Conservation (phyloP, 1,284 basidiomycete genomes). For the Peniophora sp. region DNA sequence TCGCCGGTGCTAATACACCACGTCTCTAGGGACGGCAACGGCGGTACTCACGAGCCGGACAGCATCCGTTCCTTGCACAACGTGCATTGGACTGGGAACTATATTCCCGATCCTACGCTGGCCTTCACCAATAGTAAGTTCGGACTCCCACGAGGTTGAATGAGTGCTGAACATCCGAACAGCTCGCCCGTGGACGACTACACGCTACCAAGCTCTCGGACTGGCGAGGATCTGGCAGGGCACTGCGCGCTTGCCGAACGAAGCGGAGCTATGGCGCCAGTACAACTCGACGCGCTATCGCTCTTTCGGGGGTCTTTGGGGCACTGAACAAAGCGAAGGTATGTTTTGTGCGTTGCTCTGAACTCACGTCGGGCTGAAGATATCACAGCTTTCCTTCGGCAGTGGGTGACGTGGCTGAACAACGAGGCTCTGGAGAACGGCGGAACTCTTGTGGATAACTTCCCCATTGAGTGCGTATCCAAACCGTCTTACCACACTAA, state of each 20-base stretch:
- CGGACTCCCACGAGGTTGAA: no score
- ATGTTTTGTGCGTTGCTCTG: neutral
- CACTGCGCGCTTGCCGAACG: neutral
- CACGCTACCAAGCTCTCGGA: neutral
- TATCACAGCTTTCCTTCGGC: slow-evolving; percentile 15
- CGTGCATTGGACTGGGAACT: neutral
- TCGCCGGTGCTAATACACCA: no score
- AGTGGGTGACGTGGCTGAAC: slow-evolving; percentile 22
- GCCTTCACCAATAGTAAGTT: neutral
- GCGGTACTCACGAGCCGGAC: neutral
- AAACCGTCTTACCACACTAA: neutral
- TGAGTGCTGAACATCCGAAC: neutral
- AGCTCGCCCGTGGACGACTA: neutral
- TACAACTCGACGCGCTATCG: slow-evolving; percentile 14
- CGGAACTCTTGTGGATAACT: slow-evolving; percentile 17
- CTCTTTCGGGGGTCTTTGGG: slow-evolving; percentile 16
- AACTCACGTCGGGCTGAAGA: neutral
- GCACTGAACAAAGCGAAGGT: slow-evolving; percentile 13
- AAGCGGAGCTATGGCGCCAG: neutral
- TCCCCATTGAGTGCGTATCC: slow-evolving; percentile 13
- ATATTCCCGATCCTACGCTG: neutral
- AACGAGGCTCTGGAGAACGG: slow-evolving; percentile 20
- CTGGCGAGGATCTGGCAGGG: neutral
- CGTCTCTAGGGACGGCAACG: neutral
- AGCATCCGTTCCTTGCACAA: neutral